Percentiles rank a stretch among this genome's conserved stretches.
Evolutionary conservation across 306 rosid genomes (phyloP).

Genomic region (Hippophae gyantsensis): DNA sequence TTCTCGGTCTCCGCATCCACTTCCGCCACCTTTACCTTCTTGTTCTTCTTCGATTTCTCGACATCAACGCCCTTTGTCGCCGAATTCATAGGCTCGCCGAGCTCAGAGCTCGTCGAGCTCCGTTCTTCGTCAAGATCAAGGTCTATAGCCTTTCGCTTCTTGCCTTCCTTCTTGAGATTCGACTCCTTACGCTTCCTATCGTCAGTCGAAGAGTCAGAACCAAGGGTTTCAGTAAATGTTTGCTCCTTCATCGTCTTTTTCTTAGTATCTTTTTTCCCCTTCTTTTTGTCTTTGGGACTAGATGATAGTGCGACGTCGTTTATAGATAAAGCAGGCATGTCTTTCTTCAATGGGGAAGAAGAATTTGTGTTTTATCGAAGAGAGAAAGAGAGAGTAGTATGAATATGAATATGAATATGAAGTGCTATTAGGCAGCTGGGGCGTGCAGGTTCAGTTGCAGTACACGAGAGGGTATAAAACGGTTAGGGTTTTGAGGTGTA

Average conservation of each 20-base stretch:
- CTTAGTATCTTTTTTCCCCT: slow-evolving; percentile 14
- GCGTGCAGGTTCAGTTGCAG: too few species aligned
- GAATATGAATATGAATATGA: too few species aligned
- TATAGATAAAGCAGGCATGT: slow-evolving; percentile 47
- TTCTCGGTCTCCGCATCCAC: slow-evolving; percentile 25
- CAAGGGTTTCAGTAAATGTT: slow-evolving; percentile 10
- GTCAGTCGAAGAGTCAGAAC: not conserved
- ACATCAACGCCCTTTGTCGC: slow-evolving; percentile 20
- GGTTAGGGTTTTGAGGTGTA: too few species aligned
- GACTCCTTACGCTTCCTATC: slow-evolving; percentile 28
- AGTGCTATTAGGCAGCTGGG: too few species aligned
- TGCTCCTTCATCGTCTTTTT: slow-evolving; percentile 22
- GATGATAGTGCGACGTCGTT: slow-evolving; percentile 20
- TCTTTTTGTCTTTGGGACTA: slow-evolving; percentile 32
- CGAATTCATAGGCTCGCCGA: slow-evolving; percentile 41
- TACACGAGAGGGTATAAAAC: too few species aligned
- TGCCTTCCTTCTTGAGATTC: slow-evolving; percentile 21
- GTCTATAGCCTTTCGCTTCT: slow-evolving; percentile 52
- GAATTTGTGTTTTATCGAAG: too few species aligned
- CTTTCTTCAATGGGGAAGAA: not conserved
- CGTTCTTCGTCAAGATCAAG: slow-evolving; percentile 28
- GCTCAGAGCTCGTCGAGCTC: slow-evolving; percentile 66
- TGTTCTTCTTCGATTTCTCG: slow-evolving; percentile 15
- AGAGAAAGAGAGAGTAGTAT: too few species aligned
- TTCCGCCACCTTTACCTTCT: not conserved